Base-by-base conservation (phyloP, 306 rosid genomes). In the Begonia fuchsioides region DNA sequence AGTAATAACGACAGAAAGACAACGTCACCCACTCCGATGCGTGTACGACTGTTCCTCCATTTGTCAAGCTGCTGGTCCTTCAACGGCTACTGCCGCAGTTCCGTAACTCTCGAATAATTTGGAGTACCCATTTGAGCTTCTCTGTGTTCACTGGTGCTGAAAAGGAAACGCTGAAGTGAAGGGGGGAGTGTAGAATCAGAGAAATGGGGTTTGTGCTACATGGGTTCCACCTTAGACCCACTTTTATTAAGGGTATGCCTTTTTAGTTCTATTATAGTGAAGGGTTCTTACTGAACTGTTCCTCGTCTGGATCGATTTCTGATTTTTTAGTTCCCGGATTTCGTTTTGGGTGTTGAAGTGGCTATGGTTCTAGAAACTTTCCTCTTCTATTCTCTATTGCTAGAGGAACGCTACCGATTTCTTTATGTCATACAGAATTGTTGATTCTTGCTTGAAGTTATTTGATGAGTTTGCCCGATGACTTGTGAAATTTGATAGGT, bases 151-250 rank as follows among this genome's bases (percentile, higher is more conserved):
- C 35, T 26, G 35, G 35, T 26, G 35, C 35, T 26, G 35, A 26
- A 26, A 26, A 26, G 35, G 35, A 26, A 26, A 26, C 35, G 2
- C 35, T 26, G 35, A 26, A 26, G 1, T 26, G 35, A 26, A 1
- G 35, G 7, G 5, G 5, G 35, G 8, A 4, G 35, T 6, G 35
- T 26, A 13, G 8, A n/a, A 11, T 1, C 32, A 39, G 8, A 15
- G 44, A 50, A 46, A 10, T 72, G 83, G 79, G 63, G 43, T 69
- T 64, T 55, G 32, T 62, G 64, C 58, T 66, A 53, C 43, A 64
- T 51, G 61, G 69, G 17, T 57, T 76, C 32, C 58, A 66, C 16
- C 65, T 57, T 6, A 62, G 32, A 56, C 64, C 68, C 47, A 16
- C 55, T 52, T 43, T 54, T 11, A 17, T 48, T 8, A 11, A 39